Base-by-base conservation (phyloP, 2,329 filamentous ascomycete genomes). In the Trichoderma asperellum region DNA sequence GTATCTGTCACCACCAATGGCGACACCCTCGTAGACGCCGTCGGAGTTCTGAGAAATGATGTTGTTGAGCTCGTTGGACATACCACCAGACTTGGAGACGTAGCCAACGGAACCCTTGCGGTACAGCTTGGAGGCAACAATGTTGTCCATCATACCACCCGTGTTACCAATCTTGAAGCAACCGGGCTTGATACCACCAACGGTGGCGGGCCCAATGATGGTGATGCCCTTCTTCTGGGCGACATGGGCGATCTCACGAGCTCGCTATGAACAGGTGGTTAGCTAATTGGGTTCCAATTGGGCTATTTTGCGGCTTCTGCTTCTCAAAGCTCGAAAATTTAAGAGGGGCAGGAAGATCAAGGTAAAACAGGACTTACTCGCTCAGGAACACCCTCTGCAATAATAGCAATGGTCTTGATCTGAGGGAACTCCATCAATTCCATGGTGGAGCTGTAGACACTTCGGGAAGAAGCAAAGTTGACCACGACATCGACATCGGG, bases 91-190 rank as follows among this genome's bases (percentile, higher is more conserved):
- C 89, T 99, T 99, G 88, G 95, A 98, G 83, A 99, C 96, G 84
- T 99, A 99, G 77, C 93, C 96, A 75, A 99, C 94, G 76, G 96
- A 98, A 77, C 96, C 96, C 86, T 96, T 96, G 84, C 96, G 95
- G 91, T 99, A 99, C 72, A 99, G 93, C 91, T 99, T 99, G 82
- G 96, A 98, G 76, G 96, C 94, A 73, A 99, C 96, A 78, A 99
- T 99, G 89, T 99, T 99, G 89, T 99, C 96, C 96, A 99, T 99
- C 96, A 99, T 99, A 84, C 96, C 96, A 89, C 96, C 96, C 78
- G 96, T 99, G 89, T 99, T 99, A 82, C 96, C 96, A 74, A 99
- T 99, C 90, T 98, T 99, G 92, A 95, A 99, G 82, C 92, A 93
- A 82, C 96, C 96, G 72, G 96, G 96, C 90, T 98, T 99, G 86